Evolutionary conservation across 345 rosid species (phyloP), one percentile per base, ranked within the genome.

Genomic region (Melaleuca alternifolia): DNA sequence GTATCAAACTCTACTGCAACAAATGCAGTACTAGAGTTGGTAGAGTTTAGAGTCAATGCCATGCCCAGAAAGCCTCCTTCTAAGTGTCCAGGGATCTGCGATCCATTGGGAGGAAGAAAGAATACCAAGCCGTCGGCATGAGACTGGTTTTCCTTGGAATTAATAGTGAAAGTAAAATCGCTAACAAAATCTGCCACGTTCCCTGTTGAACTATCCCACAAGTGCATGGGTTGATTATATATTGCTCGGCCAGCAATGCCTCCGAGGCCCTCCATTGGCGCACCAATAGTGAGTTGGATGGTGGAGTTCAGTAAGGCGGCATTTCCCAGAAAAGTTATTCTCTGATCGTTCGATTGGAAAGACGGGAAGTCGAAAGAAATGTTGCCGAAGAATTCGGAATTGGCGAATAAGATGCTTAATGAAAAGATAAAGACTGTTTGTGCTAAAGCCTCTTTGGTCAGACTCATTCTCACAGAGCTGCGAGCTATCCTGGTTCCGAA

Each of bases 121-220:
- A 88, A 88, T 12, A 83, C 87, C 0, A 88, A 54, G 12, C 90
- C 90, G 41, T 86, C 88, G 6, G 86, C 86, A 41, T 48, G 20
- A 7, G 1, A 0, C 0, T 12, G 1, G 4, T 52, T 23, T 3
- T 28, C 46, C 24, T 4, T 0, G 1, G 85, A 75, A 15, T 62
- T 10, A 16, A 90, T 83, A 6, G 26, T 30, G 75, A 88, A 88
- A 20, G 84, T 86, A 61, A 90, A 90, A 50, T 85, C 54, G 7
- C 89, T 89, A 51, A 20, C 61, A 84, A 89, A 89, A 83, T 87
- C 86, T 52, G 91, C n/a, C 53, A 89, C 84, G 26, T 83, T 87
- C 50, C 87, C 54, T 0, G 90, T 52, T 28, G 77, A 84, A 6
- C 54, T 65, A 75, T 87, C 88, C 90, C 90, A 89, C 54, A 90